Percentiles rank a stretch among this genome's conserved stretches.
phyloP scores from a whole-genome alignment of 441 rosid species.

The Corymbia citriodora region DNA sequence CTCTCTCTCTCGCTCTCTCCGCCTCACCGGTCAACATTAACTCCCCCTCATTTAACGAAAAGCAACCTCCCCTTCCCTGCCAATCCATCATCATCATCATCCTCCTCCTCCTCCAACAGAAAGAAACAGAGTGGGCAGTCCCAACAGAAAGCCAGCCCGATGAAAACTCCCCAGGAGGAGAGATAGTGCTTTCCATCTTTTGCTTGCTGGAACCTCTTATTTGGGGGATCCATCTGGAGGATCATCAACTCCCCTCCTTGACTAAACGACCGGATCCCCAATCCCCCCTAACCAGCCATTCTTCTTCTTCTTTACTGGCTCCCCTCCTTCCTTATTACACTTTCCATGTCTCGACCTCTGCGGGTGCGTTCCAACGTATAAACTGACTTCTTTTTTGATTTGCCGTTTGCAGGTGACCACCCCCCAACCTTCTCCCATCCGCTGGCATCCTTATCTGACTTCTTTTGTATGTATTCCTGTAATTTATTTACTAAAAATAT shows the following conservation, averaged over 20 bases:
- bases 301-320: background rate
- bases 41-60: background rate
- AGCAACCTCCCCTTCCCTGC: too few species aligned
- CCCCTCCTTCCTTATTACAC: background rate
- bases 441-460: background rate
- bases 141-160: too few species aligned
- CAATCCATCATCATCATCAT: background rate
- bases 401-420: background rate
- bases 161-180: too few species aligned
- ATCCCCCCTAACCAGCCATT: background rate
- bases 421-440: background rate
- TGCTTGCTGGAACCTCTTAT: too few species aligned
- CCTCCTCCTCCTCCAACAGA: background rate
- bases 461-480: background rate
- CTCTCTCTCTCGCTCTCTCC: background rate
- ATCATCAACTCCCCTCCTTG: too few species aligned
- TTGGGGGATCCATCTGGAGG: too few species aligned
- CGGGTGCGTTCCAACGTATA: background rate
- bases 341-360: background rate
- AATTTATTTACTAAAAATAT: background rate
- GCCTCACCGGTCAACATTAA: background rate
- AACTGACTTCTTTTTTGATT: background rate
- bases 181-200: too few species aligned
- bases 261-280: too few species aligned
- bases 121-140: background rate